A percentile compares a stretch with the other conserved stretches of the same genome.
Conservation (phyloP, 192 early-diverging fungal genomes). For the Coemansia sp. region DNA sequence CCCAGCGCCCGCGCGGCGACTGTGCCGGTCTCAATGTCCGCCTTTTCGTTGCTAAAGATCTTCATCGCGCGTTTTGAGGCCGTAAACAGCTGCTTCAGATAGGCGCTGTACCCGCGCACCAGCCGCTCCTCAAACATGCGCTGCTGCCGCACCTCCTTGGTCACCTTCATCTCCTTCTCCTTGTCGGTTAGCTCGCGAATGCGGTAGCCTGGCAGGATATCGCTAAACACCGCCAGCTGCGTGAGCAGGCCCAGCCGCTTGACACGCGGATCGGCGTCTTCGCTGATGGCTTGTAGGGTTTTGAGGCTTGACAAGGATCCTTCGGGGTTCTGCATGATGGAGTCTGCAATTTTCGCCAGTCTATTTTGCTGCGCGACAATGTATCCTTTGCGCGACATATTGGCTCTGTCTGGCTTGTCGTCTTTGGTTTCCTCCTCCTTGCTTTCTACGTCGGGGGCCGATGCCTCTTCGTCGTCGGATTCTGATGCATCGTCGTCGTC, state of each 20-base stretch:
- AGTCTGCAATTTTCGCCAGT: conserved; percentile 76
- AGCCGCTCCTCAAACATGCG: conserved; percentile 84
- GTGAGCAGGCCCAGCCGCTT: conserved; percentile 79
- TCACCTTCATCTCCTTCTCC: conserved; percentile 73
- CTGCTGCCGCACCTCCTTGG: conserved; percentile 87
- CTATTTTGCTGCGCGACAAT: conserved; percentile 69
- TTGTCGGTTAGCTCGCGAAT: conserved; percentile 84
- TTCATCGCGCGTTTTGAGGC: conserved; percentile 40
- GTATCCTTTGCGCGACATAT: conserved; percentile 57
- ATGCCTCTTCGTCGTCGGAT: neutral
- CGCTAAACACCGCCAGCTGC: conserved; percentile 90
- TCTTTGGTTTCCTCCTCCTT: neutral
- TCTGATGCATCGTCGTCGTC: conserved; percentile 1
- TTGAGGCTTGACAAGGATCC: conserved; percentile 62
- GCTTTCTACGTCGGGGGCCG: neutral
- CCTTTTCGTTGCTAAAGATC: conserved; percentile 21
- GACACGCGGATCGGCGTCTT: conserved; percentile 62
- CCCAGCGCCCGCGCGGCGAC: too few relatives aligned
- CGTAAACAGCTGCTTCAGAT: conserved; percentile 72
- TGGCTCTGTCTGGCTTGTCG: conserved; percentile 36
- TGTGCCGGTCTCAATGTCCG: conserved; percentile 50
- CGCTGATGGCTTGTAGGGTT: conserved; percentile 63
- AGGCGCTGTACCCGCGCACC: conserved; percentile 79
- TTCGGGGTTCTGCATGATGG: conserved; percentile 82
- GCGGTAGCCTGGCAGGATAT: conserved; percentile 93